Percentiles rank a stretch among this genome's conserved stretches.
Evolutionary conservation across 2,329 filamentous ascomycete species (phyloP).

Genomic region (Phyllosticta citriasiana): DNA sequence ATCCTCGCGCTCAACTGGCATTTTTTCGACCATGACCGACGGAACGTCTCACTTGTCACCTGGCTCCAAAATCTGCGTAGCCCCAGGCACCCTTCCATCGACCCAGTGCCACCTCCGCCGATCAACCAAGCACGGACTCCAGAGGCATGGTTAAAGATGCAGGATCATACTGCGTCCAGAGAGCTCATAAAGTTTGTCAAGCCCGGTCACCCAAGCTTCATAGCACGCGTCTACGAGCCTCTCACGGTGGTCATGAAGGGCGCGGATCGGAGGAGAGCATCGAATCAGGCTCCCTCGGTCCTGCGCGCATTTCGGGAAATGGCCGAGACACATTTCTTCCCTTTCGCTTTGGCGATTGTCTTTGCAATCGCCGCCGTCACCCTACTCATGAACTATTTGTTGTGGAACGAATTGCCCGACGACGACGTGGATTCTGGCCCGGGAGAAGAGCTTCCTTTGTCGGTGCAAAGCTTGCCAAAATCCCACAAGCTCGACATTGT

Average conservation of each 20-base stretch:
- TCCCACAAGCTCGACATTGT: conserved; percentile 63
- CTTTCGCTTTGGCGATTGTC: conserved; percentile 54
- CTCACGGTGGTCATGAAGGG: conserved; percentile 61
- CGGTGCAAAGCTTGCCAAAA: conserved; percentile 49
- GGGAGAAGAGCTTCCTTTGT: conserved; percentile 44
- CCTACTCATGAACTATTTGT: conserved; percentile 62
- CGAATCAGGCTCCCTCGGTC: conserved; percentile 40
- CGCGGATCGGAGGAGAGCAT: conserved; percentile 52
- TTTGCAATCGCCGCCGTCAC: conserved; percentile 55
- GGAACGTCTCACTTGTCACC: conserved; percentile 20
- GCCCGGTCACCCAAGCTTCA: conserved; percentile 58
- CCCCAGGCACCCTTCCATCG: conserved; percentile 14
- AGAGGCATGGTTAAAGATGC: conserved; percentile 63
- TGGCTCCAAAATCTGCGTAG: conserved; percentile 13
- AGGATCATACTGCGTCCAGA: conserved; percentile 68
- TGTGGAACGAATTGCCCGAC: conserved; percentile 52
- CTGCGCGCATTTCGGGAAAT: conserved; percentile 40
- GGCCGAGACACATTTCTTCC: conserved; percentile 56
- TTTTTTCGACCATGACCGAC: conserved; percentile 55
- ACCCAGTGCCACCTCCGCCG: conserved; percentile 39
- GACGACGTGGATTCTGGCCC: conserved; percentile 35
- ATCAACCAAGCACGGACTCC: conserved; percentile 69
- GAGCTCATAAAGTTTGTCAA: conserved; percentile 71
- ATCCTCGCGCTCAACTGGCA: conserved; percentile 68
- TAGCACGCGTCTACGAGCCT: conserved; percentile 65